phyloP scores from a whole-genome alignment of 352 stramenopile genomes.

The Elongisporangium prolatum region DNA sequence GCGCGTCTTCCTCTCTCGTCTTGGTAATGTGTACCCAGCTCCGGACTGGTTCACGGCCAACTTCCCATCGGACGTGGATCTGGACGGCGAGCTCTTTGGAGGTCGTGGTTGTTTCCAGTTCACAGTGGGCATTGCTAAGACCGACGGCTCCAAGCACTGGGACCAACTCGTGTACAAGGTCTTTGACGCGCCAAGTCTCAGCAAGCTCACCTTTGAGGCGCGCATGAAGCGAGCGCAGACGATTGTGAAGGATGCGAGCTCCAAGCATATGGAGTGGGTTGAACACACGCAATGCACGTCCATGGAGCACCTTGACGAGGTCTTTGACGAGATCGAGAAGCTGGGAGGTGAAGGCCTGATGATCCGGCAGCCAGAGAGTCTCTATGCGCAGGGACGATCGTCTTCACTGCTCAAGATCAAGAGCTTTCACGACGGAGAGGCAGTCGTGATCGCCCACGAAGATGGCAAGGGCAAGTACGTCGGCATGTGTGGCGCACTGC shows the following conservation, averaged over 20 bases:
- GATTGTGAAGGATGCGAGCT: slow-evolving; percentile 18
- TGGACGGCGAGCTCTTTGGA: slow-evolving; percentile 75
- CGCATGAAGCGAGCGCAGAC: slow-evolving; percentile 34
- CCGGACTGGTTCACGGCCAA: slow-evolving; percentile 52
- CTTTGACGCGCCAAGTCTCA: slow-evolving; percentile 51
- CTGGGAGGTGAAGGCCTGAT: slow-evolving; percentile 67
- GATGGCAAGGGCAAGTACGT: slow-evolving; percentile 66
- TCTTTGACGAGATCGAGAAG: slow-evolving; percentile 54
- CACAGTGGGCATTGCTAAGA: slow-evolving; percentile 64
- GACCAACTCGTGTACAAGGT: slow-evolving; percentile 62
- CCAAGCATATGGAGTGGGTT: slow-evolving; percentile 52
- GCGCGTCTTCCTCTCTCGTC: slow-evolving; percentile 48
- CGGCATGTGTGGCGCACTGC: slow-evolving; percentile 49
- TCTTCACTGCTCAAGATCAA: slow-evolving; percentile 75
- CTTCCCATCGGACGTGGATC: slow-evolving; percentile 48
- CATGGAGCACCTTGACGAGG: slow-evolving; percentile 36
- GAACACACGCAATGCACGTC: slow-evolving; percentile 54
- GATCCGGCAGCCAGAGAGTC: slow-evolving; percentile 52
- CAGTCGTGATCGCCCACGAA: slow-evolving; percentile 56
- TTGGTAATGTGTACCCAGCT: slow-evolving; percentile 60
- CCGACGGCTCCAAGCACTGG: slow-evolving; percentile 45
- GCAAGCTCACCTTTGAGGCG: slow-evolving; percentile 50
- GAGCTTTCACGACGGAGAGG: slow-evolving; percentile 69
- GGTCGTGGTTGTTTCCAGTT: slow-evolving; percentile 58
- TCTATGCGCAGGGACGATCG: slow-evolving; percentile 42